Base-by-base conservation (phyloP, 495 filamentous ascomycete species). In the Massariosphaeria phaeospora region DNA sequence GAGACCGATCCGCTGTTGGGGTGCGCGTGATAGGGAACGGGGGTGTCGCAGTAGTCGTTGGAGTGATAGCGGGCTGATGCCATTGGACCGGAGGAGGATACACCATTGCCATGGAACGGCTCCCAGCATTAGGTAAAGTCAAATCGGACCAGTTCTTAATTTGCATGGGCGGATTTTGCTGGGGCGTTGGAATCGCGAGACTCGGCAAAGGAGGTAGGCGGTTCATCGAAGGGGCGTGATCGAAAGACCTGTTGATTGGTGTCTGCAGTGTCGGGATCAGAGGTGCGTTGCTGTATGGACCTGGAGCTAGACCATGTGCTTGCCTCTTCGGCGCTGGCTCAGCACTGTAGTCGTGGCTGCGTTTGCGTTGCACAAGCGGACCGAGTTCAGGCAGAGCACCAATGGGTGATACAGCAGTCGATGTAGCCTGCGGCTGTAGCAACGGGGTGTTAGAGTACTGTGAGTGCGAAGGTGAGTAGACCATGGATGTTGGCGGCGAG, bases 291-390 rank as follows among this genome's bases (percentile, higher is more conserved):
- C 50, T 65, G 47, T 57, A 60, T 68, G 68, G 66, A 58, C 62
- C 48, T 18, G 57, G 57, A 9, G 57, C 46, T 24, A 57, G 57
- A 4, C 57, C 53, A 21, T 57, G 44, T 18, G 57, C 61, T 9
- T 66, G 63, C 53, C 85, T 75, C 73, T 95, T 95, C 9, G 82
- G 70, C 9, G 85, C 79, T 17, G 82, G 84, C 49, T 91, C 84
- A 9, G 75, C 68, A 24, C 67, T 69, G 10, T 82, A 79, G 30
- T 95, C 90, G 30, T 79, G 76, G 52, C 79, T 85, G 49, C 90
- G 76, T 71, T 96, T 96, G 52, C 83, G 75, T 30, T 72, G 55
- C 46, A 66, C 56, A 40, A 65, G 39, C n/a, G 73, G 70, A 26
- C 73, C 72, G 21, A 73, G 64, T 26, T 73, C 74, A 4, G 78